Evolutionary conservation across 306 rosid species (phyloP).

Genomic region (Vicia villosa): DNA sequence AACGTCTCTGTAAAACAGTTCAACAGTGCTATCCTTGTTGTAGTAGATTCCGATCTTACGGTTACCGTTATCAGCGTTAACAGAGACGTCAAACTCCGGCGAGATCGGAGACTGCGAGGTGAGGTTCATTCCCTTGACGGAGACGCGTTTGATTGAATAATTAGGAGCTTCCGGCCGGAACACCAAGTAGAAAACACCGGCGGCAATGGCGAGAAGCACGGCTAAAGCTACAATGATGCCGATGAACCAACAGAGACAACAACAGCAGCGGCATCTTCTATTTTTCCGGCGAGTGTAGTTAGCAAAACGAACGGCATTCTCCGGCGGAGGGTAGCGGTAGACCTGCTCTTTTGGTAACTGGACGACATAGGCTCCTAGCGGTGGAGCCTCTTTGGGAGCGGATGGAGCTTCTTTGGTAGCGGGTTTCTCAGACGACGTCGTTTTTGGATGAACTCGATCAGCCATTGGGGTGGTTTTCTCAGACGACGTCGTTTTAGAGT

Average conservation of each 20-base stretch:
- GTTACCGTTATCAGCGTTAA: slow-evolving; percentile 64
- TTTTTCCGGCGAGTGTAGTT: slow-evolving; percentile 40
- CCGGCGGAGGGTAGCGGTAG: slow-evolving; percentile 73
- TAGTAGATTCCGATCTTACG: slow-evolving; percentile 67
- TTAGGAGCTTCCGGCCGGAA: slow-evolving; percentile 56
- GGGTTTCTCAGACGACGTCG: slow-evolving; percentile 16
- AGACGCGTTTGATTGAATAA: slow-evolving; percentile 43
- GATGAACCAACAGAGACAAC: slow-evolving; percentile 50
- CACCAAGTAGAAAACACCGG: slow-evolving; percentile 55
- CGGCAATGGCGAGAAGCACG: slow-evolving; percentile 44
- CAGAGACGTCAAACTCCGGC: slow-evolving; percentile 52
- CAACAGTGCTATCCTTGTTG: slow-evolving; percentile 48
- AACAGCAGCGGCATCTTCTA: slow-evolving; percentile 40
- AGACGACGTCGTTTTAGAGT: slow-evolving; percentile 11
- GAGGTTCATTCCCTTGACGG: slow-evolving; percentile 55
- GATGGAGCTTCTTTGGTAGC: slow-evolving; percentile 24
- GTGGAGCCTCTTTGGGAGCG: slow-evolving; percentile 23
- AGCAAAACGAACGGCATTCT: slow-evolving; percentile 50
- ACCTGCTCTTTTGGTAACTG: slow-evolving; percentile 74
- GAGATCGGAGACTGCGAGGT: slow-evolving; percentile 37
- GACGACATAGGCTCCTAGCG: slow-evolving; percentile 58
- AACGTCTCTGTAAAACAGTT: slow-evolving; percentile 41
- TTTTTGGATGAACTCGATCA: slow-evolving; percentile 55
- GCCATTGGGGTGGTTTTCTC: not conserved
- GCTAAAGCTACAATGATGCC: slow-evolving; percentile 32